These are phyloP conservation scores for Coemansia erecta DNA, from an alignment of 192 early-diverging fungal species.

Conservation along the genomic window DNA sequence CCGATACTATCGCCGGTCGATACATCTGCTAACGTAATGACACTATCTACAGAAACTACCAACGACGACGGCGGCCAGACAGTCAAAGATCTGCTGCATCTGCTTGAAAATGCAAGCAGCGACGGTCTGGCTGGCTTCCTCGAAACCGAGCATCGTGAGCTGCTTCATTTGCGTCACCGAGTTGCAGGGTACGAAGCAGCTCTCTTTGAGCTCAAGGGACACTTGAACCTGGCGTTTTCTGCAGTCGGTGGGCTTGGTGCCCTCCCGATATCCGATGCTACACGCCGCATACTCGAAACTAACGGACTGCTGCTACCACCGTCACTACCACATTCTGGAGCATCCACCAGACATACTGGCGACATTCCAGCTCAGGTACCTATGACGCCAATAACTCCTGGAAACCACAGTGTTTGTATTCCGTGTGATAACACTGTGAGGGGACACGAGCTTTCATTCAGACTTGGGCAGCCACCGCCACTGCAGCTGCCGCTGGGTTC, in stretches of 20 bases:
- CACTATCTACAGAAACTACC: not conserved
- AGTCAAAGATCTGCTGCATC: constrained; percentile 16
- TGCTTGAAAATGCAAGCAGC: constrained; percentile 21
- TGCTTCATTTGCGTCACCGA: constrained; percentile 18
- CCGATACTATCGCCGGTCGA: not conserved
- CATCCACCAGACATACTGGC: not conserved
- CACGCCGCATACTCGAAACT: constrained; percentile 4
- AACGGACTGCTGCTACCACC: not conserved
- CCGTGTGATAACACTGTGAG: too few species aligned
- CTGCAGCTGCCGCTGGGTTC: too few species aligned
- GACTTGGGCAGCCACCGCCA: too few species aligned
- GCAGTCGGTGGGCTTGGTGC: constrained; percentile 25
- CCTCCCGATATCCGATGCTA: constrained; percentile 20
- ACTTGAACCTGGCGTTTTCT: constrained; percentile 25
- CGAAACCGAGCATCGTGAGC: constrained; percentile 28
- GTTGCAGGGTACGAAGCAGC: constrained; percentile 13
- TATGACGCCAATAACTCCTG: constrained; percentile 15
- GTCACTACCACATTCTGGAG: not conserved
- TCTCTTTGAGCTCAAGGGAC: constrained; percentile 19
- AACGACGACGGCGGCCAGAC: constrained; percentile 3
- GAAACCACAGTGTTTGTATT: not conserved
- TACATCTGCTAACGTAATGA: not conserved
- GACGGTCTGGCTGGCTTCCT: constrained; percentile 19
- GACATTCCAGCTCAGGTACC: not conserved
- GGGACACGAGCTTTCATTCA: too few species aligned